Percentiles rank a stretch among this genome's conserved stretches.
Conservation (phyloP, 371 early-diverging fungal species). For the Lichtheimia hyalospora region DNA sequence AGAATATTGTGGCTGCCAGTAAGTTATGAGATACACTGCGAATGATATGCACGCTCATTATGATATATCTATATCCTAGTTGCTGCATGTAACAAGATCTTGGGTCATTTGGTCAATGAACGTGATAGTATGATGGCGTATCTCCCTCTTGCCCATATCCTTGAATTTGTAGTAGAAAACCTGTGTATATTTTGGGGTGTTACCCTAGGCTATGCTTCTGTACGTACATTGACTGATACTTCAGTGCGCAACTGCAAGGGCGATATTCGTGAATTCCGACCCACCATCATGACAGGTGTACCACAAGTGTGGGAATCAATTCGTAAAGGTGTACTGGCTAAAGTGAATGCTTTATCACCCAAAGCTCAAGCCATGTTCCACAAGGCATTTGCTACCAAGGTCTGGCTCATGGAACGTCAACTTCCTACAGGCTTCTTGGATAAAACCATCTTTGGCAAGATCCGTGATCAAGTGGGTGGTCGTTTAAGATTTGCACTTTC, state of each 20-base stretch:
- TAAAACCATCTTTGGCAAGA: constrained; percentile 85
- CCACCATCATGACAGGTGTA: constrained; percentile 92
- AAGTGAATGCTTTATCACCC: constrained; percentile 66
- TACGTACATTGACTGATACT: constrained; percentile 87
- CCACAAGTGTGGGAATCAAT: constrained; percentile 94
- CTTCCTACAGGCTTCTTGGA: constrained; percentile 79
- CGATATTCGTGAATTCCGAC: constrained; percentile 91
- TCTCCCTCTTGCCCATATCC: constrained; percentile 93
- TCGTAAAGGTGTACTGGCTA: constrained; percentile 80
- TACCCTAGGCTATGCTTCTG: constrained; percentile 87
- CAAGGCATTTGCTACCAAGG: constrained; percentile 75
- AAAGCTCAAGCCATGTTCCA: constrained; percentile 74
- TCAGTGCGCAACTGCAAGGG: constrained; percentile 92
- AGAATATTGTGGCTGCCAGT: constrained; percentile 78
- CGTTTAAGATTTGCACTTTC: constrained; percentile 84
- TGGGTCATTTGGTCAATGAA: constrained; percentile 46
- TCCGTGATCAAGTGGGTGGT: constrained; percentile 92
- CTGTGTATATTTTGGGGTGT: constrained; percentile 75
- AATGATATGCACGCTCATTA: neutral
- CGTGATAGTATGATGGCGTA: constrained; percentile 82
- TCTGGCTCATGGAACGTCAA: constrained; percentile 63
- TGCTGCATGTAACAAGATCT: constrained; percentile 56
- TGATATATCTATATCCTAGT: constrained; percentile 32
- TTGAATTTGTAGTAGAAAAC: constrained; percentile 84
- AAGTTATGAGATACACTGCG: constrained; percentile 15